A percentile compares a stretch with the other conserved stretches of the same genome.
phyloP scores from a whole-genome alignment of 371 early-diverging fungal genomes.

The Chytridium lagenaria region DNA sequence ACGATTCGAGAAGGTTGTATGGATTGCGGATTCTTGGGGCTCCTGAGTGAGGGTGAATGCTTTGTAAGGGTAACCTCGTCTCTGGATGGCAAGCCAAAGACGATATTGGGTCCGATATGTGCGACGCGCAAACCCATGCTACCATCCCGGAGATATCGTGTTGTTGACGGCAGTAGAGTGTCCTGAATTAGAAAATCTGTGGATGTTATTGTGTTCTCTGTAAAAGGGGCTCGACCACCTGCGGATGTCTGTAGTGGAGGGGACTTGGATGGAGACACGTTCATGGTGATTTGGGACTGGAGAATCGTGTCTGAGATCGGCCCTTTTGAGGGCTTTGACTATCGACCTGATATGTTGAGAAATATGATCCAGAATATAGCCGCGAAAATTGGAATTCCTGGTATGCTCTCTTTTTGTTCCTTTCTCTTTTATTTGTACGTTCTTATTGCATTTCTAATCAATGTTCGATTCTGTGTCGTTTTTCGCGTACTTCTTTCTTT shows the following conservation, averaged over 20 bases:
- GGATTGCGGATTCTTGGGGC: slow-evolving; percentile 26
- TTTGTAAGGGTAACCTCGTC: slow-evolving; percentile 11
- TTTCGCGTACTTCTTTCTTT: no score
- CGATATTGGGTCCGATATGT: slow-evolving; percentile 16
- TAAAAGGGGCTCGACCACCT: slow-evolving; percentile 27
- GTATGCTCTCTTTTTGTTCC: no score
- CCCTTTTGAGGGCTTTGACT: slow-evolving; percentile 21
- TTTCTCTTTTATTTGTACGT: no score
- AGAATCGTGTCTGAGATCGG: slow-evolving; percentile 20
- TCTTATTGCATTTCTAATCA: no score
- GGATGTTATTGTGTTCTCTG: slow-evolving; percentile 36
- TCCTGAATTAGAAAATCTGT: not conserved
- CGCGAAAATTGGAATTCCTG: no score
- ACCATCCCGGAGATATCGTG: slow-evolving; percentile 34
- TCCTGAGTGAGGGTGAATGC: slow-evolving; percentile 21
- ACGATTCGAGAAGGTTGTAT: slow-evolving; percentile 17
- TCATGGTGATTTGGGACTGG: slow-evolving; percentile 40
- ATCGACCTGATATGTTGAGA: slow-evolving; percentile 3
- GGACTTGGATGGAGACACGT: slow-evolving; percentile 46
- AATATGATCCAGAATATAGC: slow-evolving; percentile 9
- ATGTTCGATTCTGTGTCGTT: no score
- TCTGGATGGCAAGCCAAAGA: not conserved
- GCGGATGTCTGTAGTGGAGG: slow-evolving; percentile 41
- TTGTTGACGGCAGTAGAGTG: slow-evolving; percentile 23
- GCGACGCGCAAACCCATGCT: slow-evolving; percentile 33